These are phyloP conservation scores for Coniella vitis DNA, from an alignment of 2,329 filamentous ascomycete genomes.

Conservation along the genomic window DNA sequence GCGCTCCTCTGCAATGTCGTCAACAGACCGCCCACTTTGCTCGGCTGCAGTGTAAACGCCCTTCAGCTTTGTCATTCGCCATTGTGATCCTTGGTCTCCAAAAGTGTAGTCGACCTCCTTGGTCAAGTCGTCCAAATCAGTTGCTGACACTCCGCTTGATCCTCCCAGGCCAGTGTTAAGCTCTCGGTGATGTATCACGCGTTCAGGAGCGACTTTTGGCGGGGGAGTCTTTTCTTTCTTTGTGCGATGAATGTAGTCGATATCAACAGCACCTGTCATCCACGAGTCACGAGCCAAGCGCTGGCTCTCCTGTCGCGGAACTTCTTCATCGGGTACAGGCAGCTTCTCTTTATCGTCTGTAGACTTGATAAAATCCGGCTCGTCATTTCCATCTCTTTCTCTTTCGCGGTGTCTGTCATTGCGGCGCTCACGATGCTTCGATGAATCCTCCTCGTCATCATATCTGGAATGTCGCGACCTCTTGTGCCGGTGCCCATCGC, in stretches of 20 bases:
- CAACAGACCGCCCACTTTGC: slow-evolving; percentile 63
- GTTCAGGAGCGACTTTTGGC: slow-evolving; percentile 53
- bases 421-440: slow-evolving; percentile 24
- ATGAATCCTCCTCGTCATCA: slow-evolving; percentile 31
- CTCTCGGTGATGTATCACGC: slow-evolving; percentile 72
- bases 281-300: slow-evolving; percentile 70
- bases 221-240: slow-evolving; percentile 48
- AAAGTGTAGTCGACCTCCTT: slow-evolving; percentile 73
- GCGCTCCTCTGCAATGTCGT: slow-evolving; percentile 75
- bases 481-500: slow-evolving; percentile 28
- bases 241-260: slow-evolving; percentile 71
- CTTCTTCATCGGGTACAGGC: slow-evolving; percentile 37
- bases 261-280: slow-evolving; percentile 81
- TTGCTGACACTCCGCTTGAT: slow-evolving; percentile 30
- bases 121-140: slow-evolving; percentile 49
- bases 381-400: slow-evolving; percentile 24
- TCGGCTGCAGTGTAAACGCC: slow-evolving; percentile 76
- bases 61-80: slow-evolving; percentile 94
- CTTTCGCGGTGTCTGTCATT: slow-evolving; percentile 15
- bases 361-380: slow-evolving; percentile 32
- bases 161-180: slow-evolving; percentile 58
- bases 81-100: slow-evolving; percentile 82
- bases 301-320: slow-evolving; percentile 23
- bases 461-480: slow-evolving; percentile 29
- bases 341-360: slow-evolving; percentile 44